These are phyloP conservation scores for Penicillium sp. DNA, from an alignment of 2,329 filamentous ascomycete genomes.

Conservation along the genomic window DNA sequence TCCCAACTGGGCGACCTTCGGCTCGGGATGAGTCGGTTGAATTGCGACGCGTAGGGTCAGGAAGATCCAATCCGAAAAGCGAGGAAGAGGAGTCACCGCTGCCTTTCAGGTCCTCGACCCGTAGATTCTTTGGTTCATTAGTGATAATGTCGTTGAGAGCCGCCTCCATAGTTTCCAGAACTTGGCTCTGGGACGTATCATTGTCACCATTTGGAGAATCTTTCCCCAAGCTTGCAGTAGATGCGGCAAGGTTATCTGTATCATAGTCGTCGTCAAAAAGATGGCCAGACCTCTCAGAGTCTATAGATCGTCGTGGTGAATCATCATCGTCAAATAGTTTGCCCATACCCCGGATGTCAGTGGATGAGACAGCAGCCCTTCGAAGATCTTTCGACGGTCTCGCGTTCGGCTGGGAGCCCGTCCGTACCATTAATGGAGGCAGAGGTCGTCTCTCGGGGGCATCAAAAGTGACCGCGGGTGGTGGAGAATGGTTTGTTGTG, in stretches of 20 bases:
- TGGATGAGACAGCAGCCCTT: conserved; percentile 60
- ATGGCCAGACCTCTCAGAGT: conserved; percentile 58
- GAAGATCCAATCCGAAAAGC: conserved; percentile 52
- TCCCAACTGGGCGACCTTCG: conserved; percentile 46
- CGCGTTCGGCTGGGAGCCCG: conserved; percentile 46
- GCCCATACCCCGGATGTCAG: conserved; percentile 54
- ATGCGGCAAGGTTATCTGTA: conserved; percentile 69
- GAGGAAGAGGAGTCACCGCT: conserved; percentile 36
- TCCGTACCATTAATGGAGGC: conserved; percentile 47
- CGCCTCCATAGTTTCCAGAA: conserved; percentile 90
- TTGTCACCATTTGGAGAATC: conserved; percentile 58
- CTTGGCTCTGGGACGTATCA: conserved; percentile 64
- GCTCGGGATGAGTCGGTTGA: conserved; percentile 58
- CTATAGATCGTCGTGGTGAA: conserved; percentile 65
- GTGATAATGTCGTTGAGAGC: conserved; percentile 92
- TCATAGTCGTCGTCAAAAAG: conserved; percentile 80
- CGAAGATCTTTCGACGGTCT: conserved; percentile 53
- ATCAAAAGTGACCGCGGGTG: conserved; percentile 22
- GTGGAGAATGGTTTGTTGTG: conserved; percentile 16
- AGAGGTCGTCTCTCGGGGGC: conserved; percentile 39
- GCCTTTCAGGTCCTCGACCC: conserved; percentile 36
- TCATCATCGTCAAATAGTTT: conserved; percentile 46
- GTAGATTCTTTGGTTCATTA: conserved; percentile 57
- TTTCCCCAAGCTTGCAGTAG: conserved; percentile 75
- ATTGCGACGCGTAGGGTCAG: conserved; percentile 56